Evolutionary conservation across 2,329 filamentous ascomycete species (phyloP).

Genomic region (Exophiala phaeomuriformis): DNA sequence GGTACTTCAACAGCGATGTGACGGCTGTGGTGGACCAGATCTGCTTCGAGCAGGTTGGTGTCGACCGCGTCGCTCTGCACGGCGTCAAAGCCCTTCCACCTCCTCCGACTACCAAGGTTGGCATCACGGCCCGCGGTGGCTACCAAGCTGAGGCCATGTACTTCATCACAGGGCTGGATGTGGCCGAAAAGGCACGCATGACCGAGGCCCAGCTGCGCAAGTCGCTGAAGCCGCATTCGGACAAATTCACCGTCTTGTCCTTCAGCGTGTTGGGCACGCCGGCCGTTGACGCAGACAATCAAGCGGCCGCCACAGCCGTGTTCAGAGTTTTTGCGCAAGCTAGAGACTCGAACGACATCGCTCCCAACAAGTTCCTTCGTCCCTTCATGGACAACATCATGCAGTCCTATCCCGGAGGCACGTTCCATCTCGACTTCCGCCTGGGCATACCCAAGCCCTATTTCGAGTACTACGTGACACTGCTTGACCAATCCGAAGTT

Average conservation of each 20-base stretch:
- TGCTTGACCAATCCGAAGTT: constrained; percentile 27
- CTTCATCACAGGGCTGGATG: constrained; percentile 42
- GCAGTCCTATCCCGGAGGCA: constrained; percentile 37
- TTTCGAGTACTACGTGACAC: constrained; percentile 30
- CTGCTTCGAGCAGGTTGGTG: constrained; percentile 45
- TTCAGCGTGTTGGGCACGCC: constrained; percentile 31
- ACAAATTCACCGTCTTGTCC: constrained; percentile 30
- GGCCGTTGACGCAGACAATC: constrained; percentile 33
- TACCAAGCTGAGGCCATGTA: constrained; percentile 43
- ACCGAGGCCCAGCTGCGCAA: constrained; percentile 40
- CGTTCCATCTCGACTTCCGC: constrained; percentile 33
- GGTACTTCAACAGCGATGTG: constrained; percentile 53
- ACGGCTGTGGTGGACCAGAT: constrained; percentile 47
- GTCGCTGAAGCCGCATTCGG: constrained; percentile 32
- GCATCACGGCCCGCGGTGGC: constrained; percentile 41
- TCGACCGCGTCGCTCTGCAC: constrained; percentile 43
- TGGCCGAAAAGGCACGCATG: constrained; percentile 42
- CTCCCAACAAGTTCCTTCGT: constrained; percentile 32
- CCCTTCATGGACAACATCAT: constrained; percentile 36
- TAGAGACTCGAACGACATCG: constrained; percentile 32
- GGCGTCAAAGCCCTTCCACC: constrained; percentile 41
- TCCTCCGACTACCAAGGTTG: constrained; percentile 47
- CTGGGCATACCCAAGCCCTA: constrained; percentile 34
- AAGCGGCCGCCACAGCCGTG: constrained; percentile 39
- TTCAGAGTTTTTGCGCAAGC: constrained; percentile 44